Evolutionary conservation across 1,284 basidiomycete genomes (phyloP).

Genomic region (Dichomitus squalens): DNA sequence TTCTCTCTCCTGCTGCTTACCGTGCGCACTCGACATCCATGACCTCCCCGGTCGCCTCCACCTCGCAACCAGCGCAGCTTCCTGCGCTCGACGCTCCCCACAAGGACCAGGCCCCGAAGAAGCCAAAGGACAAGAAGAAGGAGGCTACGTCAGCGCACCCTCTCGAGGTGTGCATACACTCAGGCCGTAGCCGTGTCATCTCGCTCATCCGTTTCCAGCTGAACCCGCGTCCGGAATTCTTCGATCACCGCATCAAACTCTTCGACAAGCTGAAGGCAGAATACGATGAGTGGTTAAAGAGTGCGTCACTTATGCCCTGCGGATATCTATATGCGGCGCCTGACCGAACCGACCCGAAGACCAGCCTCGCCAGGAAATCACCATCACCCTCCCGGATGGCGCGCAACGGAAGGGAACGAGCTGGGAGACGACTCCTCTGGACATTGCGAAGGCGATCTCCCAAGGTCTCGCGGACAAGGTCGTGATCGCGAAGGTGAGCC

Average conservation of each 20-base stretch:
- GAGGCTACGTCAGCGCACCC: conserved; percentile 50
- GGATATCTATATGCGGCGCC: not conserved
- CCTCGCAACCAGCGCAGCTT: conserved; percentile 39
- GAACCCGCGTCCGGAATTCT: conserved; percentile 84
- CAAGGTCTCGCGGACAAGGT: conserved; percentile 88
- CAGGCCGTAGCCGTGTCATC: not conserved
- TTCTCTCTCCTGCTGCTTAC: not conserved
- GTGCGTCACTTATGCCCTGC: conserved; percentile 42
- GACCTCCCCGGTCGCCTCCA: conserved; percentile 40
- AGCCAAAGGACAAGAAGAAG: not conserved
- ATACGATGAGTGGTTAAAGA: conserved; percentile 80
- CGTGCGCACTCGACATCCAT: conserved; percentile 26
- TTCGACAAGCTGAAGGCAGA: conserved; percentile 91
- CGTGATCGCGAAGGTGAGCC: conserved; percentile 88
- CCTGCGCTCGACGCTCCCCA: conserved; percentile 37
- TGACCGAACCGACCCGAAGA: conserved; percentile 43
- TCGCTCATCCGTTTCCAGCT: conserved; percentile 48
- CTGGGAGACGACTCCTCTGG: conserved; percentile 97
- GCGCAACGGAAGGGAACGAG: conserved; percentile 81
- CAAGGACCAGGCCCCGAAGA: conserved; percentile 17
- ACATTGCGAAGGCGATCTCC: conserved; percentile 86
- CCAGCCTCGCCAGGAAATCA: conserved; percentile 86
- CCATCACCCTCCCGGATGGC: conserved; percentile 88
- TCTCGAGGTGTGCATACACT: conserved; percentile 57
- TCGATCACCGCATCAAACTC: conserved; percentile 88